Evolutionary conservation across 2,329 filamentous ascomycete genomes (phyloP).

Genomic region (Aspergillus sp.): DNA sequence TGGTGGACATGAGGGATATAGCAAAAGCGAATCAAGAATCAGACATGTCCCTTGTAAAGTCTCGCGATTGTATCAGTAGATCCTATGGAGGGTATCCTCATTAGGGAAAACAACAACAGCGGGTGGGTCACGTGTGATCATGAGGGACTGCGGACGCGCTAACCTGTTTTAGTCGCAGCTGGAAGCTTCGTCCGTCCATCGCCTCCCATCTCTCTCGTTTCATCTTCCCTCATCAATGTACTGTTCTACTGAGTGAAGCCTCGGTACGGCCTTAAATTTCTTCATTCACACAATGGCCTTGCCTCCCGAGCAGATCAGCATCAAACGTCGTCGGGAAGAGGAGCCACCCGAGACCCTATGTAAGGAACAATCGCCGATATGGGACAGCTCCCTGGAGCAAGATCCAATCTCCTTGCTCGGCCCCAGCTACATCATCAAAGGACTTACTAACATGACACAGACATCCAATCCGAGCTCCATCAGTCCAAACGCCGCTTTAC

Average conservation of each 20-base stretch:
- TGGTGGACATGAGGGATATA: slow-evolving; percentile 12
- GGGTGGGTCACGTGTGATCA: background rate
- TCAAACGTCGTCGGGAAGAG: slow-evolving; percentile 58
- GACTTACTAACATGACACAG: slow-evolving; percentile 25
- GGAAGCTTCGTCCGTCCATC: background rate
- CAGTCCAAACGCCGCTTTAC: slow-evolving; percentile 50
- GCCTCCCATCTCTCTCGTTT: background rate
- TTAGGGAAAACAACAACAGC: background rate
- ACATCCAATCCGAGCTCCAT: slow-evolving; percentile 45
- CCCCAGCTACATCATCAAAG: background rate
- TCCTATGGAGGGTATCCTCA: background rate
- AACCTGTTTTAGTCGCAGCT: background rate
- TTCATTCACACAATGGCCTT: slow-evolving; percentile 36
- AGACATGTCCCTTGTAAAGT: background rate
- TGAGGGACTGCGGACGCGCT: background rate
- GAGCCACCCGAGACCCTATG: slow-evolving; percentile 56
- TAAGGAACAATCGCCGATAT: too few relatives aligned
- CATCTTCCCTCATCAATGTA: background rate
- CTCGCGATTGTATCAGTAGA: background rate
- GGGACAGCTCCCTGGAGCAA: background rate
- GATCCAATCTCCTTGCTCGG: too few relatives aligned
- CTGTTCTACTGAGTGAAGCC: too few relatives aligned
- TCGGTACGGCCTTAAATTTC: background rate
- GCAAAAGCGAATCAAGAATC: slow-evolving; percentile 14
- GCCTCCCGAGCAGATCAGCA: slow-evolving; percentile 51